A percentile compares a stretch with the other conserved stretches of the same genome.
Evolutionary conservation across 2,329 filamentous ascomycete genomes (phyloP).

Genomic region (Penicillium sp.): DNA sequence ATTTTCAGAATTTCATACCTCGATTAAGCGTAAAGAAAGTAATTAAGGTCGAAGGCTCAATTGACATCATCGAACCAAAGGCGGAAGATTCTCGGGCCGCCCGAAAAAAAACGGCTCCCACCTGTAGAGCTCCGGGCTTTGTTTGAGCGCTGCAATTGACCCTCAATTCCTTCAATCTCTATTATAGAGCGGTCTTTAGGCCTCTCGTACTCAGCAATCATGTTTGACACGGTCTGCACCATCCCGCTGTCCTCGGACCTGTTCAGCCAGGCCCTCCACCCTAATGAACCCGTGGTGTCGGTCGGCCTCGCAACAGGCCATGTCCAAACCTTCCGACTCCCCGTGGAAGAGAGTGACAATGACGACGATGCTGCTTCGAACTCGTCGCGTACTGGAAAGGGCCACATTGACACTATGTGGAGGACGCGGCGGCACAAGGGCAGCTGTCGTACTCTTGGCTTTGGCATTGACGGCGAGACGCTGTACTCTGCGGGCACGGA

Average conservation of each 20-base stretch:
- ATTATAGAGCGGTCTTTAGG: neutral
- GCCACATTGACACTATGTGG: conserved; percentile 80
- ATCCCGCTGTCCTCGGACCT: conserved; percentile 82
- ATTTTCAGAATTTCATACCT: neutral
- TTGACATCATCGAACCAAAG: conserved; percentile 13
- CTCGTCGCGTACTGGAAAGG: conserved; percentile 60
- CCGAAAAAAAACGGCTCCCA: conserved; percentile 19
- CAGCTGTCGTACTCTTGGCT: conserved; percentile 80
- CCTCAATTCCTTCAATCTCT: neutral
- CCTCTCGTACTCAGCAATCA: conserved; percentile 37
- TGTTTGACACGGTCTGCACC: conserved; percentile 91
- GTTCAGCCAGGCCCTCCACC: conserved; percentile 85
- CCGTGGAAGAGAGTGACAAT: conserved; percentile 53
- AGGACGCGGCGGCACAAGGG: conserved; percentile 87
- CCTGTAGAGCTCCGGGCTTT: conserved; percentile 5
- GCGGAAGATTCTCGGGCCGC: conserved; percentile 20
- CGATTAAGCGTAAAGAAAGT: neutral
- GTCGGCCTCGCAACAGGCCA: conserved; percentile 83
- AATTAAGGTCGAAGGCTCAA: neutral
- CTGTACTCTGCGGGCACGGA: conserved; percentile 61
- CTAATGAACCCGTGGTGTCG: conserved; percentile 76
- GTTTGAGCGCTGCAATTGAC: neutral
- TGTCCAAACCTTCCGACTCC: conserved; percentile 78
- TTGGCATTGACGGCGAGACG: conserved; percentile 72
- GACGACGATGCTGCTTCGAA: conserved; percentile 48